Evolutionary conservation across 116 monocot genomes (phyloP).

Genomic region (Trichopus zeylanicus): DNA sequence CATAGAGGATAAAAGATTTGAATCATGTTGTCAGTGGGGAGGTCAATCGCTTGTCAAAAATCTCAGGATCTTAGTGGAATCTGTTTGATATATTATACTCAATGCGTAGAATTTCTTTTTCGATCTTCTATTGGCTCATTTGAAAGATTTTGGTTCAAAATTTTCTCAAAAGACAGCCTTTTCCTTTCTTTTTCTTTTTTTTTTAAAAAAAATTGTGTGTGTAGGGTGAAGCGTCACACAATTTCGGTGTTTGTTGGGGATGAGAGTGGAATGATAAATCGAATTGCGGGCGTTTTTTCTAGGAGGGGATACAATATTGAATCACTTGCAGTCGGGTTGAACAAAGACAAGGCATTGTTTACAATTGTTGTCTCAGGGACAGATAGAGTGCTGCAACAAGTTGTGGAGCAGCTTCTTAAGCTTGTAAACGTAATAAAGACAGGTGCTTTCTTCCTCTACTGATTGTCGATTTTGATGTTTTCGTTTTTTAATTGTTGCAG

Average conservation of each 20-base stretch:
- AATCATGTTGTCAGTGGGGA: no score
- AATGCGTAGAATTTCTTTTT: not conserved
- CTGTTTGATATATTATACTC: not conserved
- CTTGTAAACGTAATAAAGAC: slow-evolving; percentile 74
- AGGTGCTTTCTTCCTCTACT: not conserved
- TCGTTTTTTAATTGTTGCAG: not conserved
- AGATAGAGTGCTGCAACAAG: slow-evolving; percentile 47
- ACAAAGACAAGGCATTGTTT: slow-evolving; percentile 73
- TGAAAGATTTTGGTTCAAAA: not conserved
- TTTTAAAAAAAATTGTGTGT: not conserved
- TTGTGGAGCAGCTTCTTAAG: slow-evolving; percentile 62
- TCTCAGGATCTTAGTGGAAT: no score
- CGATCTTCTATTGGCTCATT: not conserved
- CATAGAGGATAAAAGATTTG: no score
- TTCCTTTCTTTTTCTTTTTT: not conserved
- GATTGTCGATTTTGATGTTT: not conserved
- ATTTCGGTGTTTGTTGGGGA: slow-evolving; percentile 84
- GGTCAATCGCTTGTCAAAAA: no score
- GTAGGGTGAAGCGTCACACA: slow-evolving; percentile 47
- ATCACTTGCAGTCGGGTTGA: slow-evolving; percentile 75
- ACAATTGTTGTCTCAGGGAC: slow-evolving; percentile 79
- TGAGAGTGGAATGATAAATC: slow-evolving; percentile 83
- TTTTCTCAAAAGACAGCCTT: not conserved
- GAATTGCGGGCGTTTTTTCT: slow-evolving; percentile 74
- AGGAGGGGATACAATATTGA: slow-evolving; percentile 81